Conservation (phyloP, 1,284 basidiomycete genomes). For the Coriolopsis trogii region DNA sequence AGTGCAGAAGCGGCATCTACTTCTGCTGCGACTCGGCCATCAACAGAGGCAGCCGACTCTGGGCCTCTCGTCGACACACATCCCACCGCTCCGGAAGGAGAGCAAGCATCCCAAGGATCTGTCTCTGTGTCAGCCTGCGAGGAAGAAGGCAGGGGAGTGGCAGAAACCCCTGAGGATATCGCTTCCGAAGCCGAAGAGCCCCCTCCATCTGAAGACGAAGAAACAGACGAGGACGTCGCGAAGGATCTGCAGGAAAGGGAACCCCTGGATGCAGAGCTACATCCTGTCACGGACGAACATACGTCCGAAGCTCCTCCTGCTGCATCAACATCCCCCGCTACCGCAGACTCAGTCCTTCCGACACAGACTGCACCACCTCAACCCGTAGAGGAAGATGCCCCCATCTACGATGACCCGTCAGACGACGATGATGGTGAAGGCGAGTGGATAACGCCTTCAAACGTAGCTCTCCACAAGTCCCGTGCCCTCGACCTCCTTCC, state of each 20-base stretch:
- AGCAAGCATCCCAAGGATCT: too few species aligned
- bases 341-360: slow-evolving; percentile 12
- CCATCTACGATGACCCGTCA: slow-evolving; percentile 73
- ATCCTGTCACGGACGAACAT: slow-evolving; percentile 33
- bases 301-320: slow-evolving; percentile 1
- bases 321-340: slow-evolving; percentile 3
- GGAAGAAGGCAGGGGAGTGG: not conserved
- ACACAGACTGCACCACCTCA: slow-evolving; percentile 8
- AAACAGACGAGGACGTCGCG: slow-evolving; percentile 12
- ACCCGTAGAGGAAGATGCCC: slow-evolving; percentile 28
- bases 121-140: too few species aligned
- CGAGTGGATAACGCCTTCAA: slow-evolving; percentile 97
- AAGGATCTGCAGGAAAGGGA: slow-evolving; percentile 33
- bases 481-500: slow-evolving; percentile 83
- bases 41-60: too few species aligned
- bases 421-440: slow-evolving; percentile 85
- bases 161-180: slow-evolving; percentile 22
- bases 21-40: too few species aligned
- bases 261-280: slow-evolving; percentile 51
- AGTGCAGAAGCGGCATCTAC: slow-evolving; percentile 5
- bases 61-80: not conserved
- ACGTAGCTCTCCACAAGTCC: slow-evolving; percentile 88
- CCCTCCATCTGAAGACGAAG: slow-evolving; percentile 17
- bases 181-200: slow-evolving; percentile 22
- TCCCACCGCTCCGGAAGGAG: too few species aligned